Percentiles rank a stretch among this genome's conserved stretches.
These are phyloP conservation scores for Ottelia alismoides DNA, from an alignment of 106 monocot species.

Conservation along the genomic window DNA sequence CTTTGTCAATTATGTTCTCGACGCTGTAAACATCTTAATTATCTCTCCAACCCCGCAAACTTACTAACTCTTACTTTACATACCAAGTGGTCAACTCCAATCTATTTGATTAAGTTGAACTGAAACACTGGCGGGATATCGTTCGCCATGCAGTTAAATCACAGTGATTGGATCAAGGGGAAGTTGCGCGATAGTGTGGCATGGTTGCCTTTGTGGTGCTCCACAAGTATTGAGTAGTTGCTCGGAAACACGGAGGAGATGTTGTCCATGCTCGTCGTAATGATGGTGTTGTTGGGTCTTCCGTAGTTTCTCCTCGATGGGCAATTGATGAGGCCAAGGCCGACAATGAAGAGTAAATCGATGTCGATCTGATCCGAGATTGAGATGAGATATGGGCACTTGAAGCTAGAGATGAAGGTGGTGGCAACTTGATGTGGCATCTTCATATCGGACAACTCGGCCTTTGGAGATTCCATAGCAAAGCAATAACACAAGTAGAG, in stretches of 20 bases:
- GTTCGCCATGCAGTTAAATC: constrained; percentile 33
- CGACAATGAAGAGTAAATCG: constrained; percentile 38
- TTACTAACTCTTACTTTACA: no score
- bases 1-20: no score
- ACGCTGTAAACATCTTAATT: no score
- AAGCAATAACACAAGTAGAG: no score
- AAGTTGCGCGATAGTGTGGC: constrained; percentile 27
- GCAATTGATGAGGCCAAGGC: constrained; percentile 36
- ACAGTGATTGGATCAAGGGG: constrained; percentile 19
- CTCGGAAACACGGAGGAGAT: constrained; percentile 26
- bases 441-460: no score
- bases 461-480: no score
- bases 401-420: constrained; percentile 11
- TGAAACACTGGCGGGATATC: constrained; percentile 18
- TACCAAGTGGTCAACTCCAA: no score
- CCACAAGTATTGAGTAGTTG: constrained; percentile 21
- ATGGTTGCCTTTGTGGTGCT: constrained; percentile 10
- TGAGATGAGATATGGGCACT: constrained; percentile 3
- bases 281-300: constrained; percentile 27
- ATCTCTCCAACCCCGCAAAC: no score
- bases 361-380: constrained; percentile 19
- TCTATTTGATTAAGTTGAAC: no score
- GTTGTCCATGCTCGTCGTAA: constrained; percentile 42
- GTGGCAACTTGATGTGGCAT: no score
- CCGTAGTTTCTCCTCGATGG: constrained; percentile 8